Evolutionary conservation across 2,329 filamentous ascomycete species (phyloP), one percentile per base, ranked within the genome.

Genomic region (Penicillium sp.): DNA sequence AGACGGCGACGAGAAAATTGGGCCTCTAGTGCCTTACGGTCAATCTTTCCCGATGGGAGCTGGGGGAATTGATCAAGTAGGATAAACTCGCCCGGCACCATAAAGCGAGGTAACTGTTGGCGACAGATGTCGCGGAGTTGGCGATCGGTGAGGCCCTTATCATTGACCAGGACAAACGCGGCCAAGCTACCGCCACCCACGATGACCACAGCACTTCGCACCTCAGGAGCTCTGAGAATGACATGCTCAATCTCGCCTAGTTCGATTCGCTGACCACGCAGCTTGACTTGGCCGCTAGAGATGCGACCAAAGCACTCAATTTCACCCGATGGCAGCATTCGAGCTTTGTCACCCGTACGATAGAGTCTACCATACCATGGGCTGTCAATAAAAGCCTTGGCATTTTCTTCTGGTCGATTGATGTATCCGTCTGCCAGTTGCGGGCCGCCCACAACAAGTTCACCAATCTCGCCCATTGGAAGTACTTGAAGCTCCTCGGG

Each of bases 231-330:
- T 54, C 83, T 83, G 45, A 88, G 79, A 2, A 87, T 81, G 1
- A 85, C 88, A 63, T 90, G 85, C 68, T 93, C 90, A 21, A 92
- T 81, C 68, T 93, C 91, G 0, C 90, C 90, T 4, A 95, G 83
- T 68, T 95, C 90, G 50, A 96, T 84, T 49, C 91, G 82, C 73
- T 96, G 92, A 1, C 92, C 92, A 52, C 91, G 84, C 8, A 96
- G 80, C 74, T 96, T 96, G 50, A 96, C 87, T 72, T 97, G 93
- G 0, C 90, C 91, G 49, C 86, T 85, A 2, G 84, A 84, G 13
- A 96, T 87, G 11, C 93, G 87, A 0, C 93, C 93, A 33, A 93
- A 81, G 67, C 90, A 96, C 71, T 96, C 90, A n/a, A 97, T 79
- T 0, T 82, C 84, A 1, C 91, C 90, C 58, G 89, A 81, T 0